phyloP scores from a whole-genome alignment of 23 red algal species.

The Gracilaria vermiculophylla region DNA sequence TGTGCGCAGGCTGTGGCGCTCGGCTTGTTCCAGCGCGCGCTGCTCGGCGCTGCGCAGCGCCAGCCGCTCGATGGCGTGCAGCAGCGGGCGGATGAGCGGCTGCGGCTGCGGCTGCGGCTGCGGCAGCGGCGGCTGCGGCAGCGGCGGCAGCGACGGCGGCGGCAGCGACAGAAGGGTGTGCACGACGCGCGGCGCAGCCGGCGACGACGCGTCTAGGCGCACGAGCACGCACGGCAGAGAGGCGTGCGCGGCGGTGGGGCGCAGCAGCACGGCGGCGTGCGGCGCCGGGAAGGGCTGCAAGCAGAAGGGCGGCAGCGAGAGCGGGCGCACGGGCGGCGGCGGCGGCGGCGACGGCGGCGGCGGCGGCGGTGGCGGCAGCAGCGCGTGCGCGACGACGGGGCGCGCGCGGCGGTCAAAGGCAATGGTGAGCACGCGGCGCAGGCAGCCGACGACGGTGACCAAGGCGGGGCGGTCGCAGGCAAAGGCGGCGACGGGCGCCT shows the following conservation, averaged over 20 bases:
- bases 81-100: not conserved
- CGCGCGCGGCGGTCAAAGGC: not conserved
- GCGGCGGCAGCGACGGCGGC: not conserved
- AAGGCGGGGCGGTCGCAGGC: not conserved
- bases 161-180: not conserved
- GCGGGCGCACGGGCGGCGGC: not conserved
- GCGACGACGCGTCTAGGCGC: not conserved
- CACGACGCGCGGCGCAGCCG: no score
- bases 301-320: no score
- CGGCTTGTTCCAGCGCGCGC: not conserved
- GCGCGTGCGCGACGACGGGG: not conserved
- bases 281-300: not conserved
- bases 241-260: not conserved
- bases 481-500: not conserved
- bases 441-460: not conserved
- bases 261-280: not conserved
- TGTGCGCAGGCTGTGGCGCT: not conserved
- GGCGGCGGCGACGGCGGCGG: not conserved
- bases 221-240: no score
- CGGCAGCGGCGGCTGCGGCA: not conserved
- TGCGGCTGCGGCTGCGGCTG: not conserved
- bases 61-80: not conserved
- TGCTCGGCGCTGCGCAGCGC: not conserved
- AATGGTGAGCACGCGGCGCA: not conserved
- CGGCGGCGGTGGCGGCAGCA: not conserved